These are phyloP conservation scores for Carex littledalei DNA, from an alignment of 176 grass and related monocot genomes.

Conservation along the genomic window DNA sequence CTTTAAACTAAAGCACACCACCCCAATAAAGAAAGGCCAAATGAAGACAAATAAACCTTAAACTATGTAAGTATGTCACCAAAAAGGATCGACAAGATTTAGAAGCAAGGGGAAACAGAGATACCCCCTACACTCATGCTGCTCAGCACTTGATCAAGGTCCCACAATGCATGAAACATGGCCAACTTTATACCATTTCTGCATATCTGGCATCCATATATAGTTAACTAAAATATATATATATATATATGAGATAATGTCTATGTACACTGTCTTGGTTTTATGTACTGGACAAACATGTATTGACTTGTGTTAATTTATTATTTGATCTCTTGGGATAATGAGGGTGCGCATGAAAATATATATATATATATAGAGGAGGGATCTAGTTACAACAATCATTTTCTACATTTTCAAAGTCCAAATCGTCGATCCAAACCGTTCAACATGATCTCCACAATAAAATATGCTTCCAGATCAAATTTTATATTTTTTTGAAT, in stretches of 20 bases:
- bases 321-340: conserved; percentile 5
- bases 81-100: conserved; percentile 70
- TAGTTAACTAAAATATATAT: conserved; percentile 27
- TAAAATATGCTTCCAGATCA: too few relatives aligned
- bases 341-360: neutral
- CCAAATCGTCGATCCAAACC: too few relatives aligned
- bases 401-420: too few relatives aligned
- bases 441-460: too few relatives aligned
- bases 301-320: conserved; percentile 11
- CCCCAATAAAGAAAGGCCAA: conserved; percentile 19
- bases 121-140: conserved; percentile 53
- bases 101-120: conserved; percentile 45
- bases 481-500: too few relatives aligned
- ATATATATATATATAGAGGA: too few relatives aligned
- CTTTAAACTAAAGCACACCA: conserved; percentile 42
- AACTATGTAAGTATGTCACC: conserved; percentile 65
- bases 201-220: conserved; percentile 28
- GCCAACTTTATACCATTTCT: conserved; percentile 36
- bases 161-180: conserved; percentile 33
- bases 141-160: conserved; percentile 32
- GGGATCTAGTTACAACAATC: too few relatives aligned
- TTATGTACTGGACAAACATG: neutral
- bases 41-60: conserved; percentile 60
- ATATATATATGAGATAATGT: conserved; percentile 11
- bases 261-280: neutral